phyloP scores from a whole-genome alignment of 1,139 yeast species.

The Torulaspora pretoriensis region DNA sequence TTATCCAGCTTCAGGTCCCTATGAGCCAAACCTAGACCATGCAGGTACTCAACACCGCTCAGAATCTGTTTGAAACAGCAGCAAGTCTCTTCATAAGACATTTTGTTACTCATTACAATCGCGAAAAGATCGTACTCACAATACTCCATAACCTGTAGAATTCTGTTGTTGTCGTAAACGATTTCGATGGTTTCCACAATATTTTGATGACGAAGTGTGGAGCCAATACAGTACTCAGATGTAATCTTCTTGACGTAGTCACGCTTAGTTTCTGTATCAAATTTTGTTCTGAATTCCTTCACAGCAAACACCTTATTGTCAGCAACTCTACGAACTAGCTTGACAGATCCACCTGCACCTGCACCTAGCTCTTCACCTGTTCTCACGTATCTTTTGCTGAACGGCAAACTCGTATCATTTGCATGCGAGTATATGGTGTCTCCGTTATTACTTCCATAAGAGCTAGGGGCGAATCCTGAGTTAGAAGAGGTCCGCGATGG shows the following conservation, averaged over 20 bases:
- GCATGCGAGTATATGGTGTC: slow-evolving; percentile 32
- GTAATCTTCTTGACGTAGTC: slow-evolving; percentile 93
- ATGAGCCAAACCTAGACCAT: slow-evolving; percentile 84
- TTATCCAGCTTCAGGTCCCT: slow-evolving; percentile 90
- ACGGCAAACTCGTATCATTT: slow-evolving; percentile 43
- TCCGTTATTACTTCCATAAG: slow-evolving; percentile 28
- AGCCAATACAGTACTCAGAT: slow-evolving; percentile 92
- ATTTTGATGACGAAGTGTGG: slow-evolving; percentile 85
- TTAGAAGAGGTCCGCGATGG: slow-evolving; percentile 20
- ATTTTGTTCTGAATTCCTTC: slow-evolving; percentile 80
- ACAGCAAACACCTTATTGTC: slow-evolving; percentile 84
- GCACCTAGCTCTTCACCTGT: slow-evolving; percentile 88
- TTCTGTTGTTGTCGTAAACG: slow-evolving; percentile 81
- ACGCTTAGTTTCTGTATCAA: slow-evolving; percentile 69
- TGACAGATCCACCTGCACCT: slow-evolving; percentile 94
- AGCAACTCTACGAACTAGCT: slow-evolving; percentile 60
- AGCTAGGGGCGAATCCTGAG: slow-evolving; percentile 17
- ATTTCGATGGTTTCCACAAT: slow-evolving; percentile 89
- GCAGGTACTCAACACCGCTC: slow-evolving; percentile 77
- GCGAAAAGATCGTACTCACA: slow-evolving; percentile 92
- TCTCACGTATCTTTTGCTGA: slow-evolving; percentile 73
- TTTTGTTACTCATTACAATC: slow-evolving; percentile 90
- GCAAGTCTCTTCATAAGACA: slow-evolving; percentile 79
- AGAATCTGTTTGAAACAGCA: slow-evolving; percentile 88
- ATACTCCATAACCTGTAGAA: slow-evolving; percentile 90